Evolutionary conservation across 2,329 filamentous ascomycete species (phyloP).

Genomic region (Neofusicoccum kwambonambiense): DNA sequence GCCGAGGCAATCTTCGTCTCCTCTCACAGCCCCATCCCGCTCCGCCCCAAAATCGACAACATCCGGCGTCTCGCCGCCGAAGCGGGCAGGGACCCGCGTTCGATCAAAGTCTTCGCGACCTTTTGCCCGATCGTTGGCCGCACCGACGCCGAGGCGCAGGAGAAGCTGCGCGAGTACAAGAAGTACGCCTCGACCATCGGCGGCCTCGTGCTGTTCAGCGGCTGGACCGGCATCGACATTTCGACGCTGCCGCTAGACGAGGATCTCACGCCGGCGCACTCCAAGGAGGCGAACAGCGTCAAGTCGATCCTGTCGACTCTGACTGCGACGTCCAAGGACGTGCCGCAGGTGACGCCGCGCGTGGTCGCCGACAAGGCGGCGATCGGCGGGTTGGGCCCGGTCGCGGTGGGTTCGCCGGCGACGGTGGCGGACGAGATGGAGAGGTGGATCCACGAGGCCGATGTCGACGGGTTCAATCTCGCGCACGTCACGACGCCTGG

Average conservation of each 20-base stretch:
- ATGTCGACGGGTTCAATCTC: slow-evolving; percentile 38
- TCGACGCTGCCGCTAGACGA: slow-evolving; percentile 58
- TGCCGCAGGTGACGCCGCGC: slow-evolving; percentile 30
- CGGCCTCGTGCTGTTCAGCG: slow-evolving; percentile 56
- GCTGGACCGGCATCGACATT: slow-evolving; percentile 62
- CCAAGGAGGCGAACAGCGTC: slow-evolving; percentile 48
- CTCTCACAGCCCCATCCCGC: slow-evolving; percentile 50
- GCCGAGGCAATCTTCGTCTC: slow-evolving; percentile 63
- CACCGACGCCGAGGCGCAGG: slow-evolving; percentile 49
- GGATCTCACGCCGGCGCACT: slow-evolving; percentile 56
- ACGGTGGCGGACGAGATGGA: slow-evolving; percentile 49
- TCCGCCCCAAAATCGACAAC: slow-evolving; percentile 52
- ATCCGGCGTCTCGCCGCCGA: slow-evolving; percentile 53
- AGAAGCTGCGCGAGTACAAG: slow-evolving; percentile 52
- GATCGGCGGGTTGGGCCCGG: slow-evolving; percentile 26
- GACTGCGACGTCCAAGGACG: slow-evolving; percentile 31
- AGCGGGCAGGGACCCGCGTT: slow-evolving; percentile 55
- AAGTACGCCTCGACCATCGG: slow-evolving; percentile 55
- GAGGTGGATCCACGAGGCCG: slow-evolving; percentile 45
- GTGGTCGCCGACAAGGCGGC: slow-evolving; percentile 32
- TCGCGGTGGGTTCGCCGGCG: slow-evolving; percentile 39
- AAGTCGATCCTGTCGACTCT: slow-evolving; percentile 34
- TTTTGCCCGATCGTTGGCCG: slow-evolving; percentile 36
- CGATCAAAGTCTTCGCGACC: slow-evolving; percentile 52
- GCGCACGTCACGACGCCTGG: slow-evolving; percentile 47